Base-by-base conservation (phyloP, 768 basidiomycete genomes). In the Leccinum obscurum region DNA sequence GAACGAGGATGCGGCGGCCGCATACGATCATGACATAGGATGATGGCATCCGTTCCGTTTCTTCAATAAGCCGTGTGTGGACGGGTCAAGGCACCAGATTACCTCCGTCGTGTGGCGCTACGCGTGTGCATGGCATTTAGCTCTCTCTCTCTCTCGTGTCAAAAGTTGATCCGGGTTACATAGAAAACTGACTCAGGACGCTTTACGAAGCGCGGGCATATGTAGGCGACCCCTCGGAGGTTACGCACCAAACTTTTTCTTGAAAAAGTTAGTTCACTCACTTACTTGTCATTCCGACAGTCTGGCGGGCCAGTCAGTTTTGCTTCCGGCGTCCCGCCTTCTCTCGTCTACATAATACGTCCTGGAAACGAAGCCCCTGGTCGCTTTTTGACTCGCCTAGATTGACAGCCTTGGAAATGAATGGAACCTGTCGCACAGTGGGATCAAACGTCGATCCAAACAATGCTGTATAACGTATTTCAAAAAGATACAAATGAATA, bases 381-480 rank as follows among this genome's bases (percentile, higher is more conserved):
- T 44, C 64, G 26, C 24, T 49, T 52, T 41, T 20, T 17, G 46
- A 54, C 52, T 39, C 52, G 32, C 53, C 10, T 44, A 30, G 50
- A 58, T 35, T 48, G 64, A 22, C 50, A 50, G 11, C n/a, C 8
- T 41, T 60, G 55, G 53, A 50, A 56, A 58, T 56, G 32, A 50
- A 59, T 32, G n/a, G 35, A 59, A 58, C 34, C 52, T 53, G n/a
- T 46, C 48, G 44, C 26, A 50, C 32, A 58, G 37, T 53, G 46
- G 39, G 56, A 64, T 35, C 20, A 35, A 50, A 51, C 52, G 62
- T 35, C 13, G 30, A 50, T 49, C 50, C 64, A 62, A 62, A 65
- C 62, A 57, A 61, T 54, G 17, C 34, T 51, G 48, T 48, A 67
- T 65, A 57, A 46, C 63, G 64, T 62, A 59, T 64, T 66, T 67